These are phyloP conservation scores for Arctostaphylos glauca DNA, from an alignment of 148 eudicot genomes.

Conservation along the genomic window DNA sequence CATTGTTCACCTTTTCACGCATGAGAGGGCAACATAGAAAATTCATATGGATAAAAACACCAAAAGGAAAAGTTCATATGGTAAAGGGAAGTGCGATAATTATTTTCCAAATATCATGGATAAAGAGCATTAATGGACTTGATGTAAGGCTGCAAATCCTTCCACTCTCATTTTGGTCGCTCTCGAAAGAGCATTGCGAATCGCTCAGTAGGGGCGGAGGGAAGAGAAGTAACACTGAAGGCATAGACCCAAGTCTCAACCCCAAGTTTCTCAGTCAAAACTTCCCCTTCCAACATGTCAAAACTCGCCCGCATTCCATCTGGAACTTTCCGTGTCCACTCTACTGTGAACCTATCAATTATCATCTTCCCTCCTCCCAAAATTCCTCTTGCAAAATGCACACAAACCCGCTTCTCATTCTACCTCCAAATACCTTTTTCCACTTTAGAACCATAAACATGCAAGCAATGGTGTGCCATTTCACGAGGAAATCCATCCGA, in stretches of 20 bases:
- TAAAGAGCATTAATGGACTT: constrained; percentile 39
- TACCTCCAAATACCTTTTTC: constrained; percentile 49
- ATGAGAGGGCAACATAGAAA: no score
- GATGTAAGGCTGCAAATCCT: constrained; percentile 87
- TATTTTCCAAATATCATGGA: background rate
- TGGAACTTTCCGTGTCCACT: constrained; percentile 68
- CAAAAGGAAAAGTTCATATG: no score
- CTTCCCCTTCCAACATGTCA: constrained; percentile 85
- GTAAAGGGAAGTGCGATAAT: no score
- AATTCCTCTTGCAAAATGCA: constrained; percentile 71
- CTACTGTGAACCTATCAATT: constrained; percentile 61
- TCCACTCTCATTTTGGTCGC: constrained; percentile 91
- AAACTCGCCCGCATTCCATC: constrained; percentile 57
- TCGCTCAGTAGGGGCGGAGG: constrained; percentile 77
- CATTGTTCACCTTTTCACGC: no score
- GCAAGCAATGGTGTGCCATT: constrained; percentile 68
- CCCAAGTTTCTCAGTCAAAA: constrained; percentile 75
- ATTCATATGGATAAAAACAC: no score
- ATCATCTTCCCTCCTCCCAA: constrained; percentile 60
- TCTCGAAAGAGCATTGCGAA: constrained; percentile 70
- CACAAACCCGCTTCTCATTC: constrained; percentile 72
- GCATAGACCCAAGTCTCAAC: constrained; percentile 64
- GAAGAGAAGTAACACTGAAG: constrained; percentile 77
- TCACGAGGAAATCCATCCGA: constrained; percentile 64
- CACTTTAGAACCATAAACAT: constrained; percentile 43